phyloP scores from a whole-genome alignment of 768 basidiomycete species.

The Candolleomyces eurysporus region DNA sequence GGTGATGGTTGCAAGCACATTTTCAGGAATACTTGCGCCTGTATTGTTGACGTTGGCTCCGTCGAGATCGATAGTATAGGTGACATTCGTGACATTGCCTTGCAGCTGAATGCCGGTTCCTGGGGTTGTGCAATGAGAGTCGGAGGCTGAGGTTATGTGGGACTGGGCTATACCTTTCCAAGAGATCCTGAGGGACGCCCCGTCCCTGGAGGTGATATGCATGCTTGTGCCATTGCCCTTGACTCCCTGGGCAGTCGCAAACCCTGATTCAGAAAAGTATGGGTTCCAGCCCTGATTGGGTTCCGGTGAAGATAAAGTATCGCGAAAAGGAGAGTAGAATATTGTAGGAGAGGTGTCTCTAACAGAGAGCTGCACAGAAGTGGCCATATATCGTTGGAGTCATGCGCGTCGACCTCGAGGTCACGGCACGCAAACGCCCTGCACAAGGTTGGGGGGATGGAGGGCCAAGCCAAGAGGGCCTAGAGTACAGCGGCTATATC shows the following conservation, averaged over 20 bases:
- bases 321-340: constrained; percentile 57
- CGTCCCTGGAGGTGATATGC: constrained; percentile 61
- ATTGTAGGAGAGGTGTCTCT: constrained; percentile 69
- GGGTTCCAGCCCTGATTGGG: constrained; percentile 67
- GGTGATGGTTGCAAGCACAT: constrained; percentile 49
- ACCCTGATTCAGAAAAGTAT: constrained; percentile 52
- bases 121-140: constrained; percentile 21
- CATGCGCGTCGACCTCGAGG: constrained; percentile 7
- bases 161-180: constrained; percentile 57
- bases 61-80: constrained; percentile 54
- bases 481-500: not conserved
- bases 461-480: not conserved
- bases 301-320: constrained; percentile 50
- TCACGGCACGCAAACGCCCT: not conserved
- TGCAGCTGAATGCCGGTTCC: constrained; percentile 64
- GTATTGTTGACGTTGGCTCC: constrained; percentile 27
- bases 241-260: constrained; percentile 36
- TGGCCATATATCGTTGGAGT: constrained; percentile 22
- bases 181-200: constrained; percentile 51
- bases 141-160: not conserved
- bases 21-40: constrained; percentile 24
- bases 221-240: constrained; percentile 54
- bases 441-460: not conserved
- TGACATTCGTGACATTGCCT: constrained; percentile 46
- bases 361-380: constrained; percentile 42